Conservation (phyloP, 208 protist species). For the Phytomonas francai region DNA sequence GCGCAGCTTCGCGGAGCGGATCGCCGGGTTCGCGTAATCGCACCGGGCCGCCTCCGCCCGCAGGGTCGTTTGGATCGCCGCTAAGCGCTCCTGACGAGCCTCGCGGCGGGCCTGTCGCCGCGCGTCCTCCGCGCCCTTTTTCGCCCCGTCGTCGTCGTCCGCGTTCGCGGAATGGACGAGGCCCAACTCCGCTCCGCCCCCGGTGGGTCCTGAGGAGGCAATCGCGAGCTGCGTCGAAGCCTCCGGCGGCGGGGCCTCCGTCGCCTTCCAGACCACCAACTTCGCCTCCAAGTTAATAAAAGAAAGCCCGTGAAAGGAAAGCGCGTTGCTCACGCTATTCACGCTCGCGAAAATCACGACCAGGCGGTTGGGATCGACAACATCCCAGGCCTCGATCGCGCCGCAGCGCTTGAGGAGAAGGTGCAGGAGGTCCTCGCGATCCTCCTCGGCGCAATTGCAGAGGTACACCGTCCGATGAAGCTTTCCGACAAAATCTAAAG, state of each 20-base stretch:
- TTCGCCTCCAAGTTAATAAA: constrained; percentile 59
- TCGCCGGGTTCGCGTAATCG: constrained; percentile 17
- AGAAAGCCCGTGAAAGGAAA: constrained; percentile 64
- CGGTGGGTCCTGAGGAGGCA: background rate
- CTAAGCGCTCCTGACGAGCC: constrained; percentile 25
- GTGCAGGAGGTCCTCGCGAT: constrained; percentile 62
- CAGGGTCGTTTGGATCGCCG: constrained; percentile 34
- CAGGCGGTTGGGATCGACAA: constrained; percentile 34
- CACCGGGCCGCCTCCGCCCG: constrained; percentile 17
- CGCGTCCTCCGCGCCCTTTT: constrained; percentile 12
- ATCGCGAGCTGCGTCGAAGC: constrained; percentile 61
- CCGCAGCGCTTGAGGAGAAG: constrained; percentile 68
- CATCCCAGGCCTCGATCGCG: constrained; percentile 73
- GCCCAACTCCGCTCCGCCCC: constrained; percentile 2
- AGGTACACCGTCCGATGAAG: constrained; percentile 85
- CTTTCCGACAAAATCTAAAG: constrained; percentile 77
- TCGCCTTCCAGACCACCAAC: constrained; percentile 72
- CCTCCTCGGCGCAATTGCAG: constrained; percentile 35
- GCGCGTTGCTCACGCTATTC: constrained; percentile 79
- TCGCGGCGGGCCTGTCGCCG: constrained; percentile 18
- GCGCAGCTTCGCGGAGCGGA: constrained; percentile 23
- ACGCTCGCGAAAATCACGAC: constrained; percentile 67
- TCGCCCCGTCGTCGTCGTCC: background rate
- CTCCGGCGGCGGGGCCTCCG: constrained; percentile 45
- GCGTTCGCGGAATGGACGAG: background rate